Percentiles rank a stretch among this genome's conserved stretches.
Conservation (phyloP, 768 basidiomycete species). For the Boletus coccyginus region DNA sequence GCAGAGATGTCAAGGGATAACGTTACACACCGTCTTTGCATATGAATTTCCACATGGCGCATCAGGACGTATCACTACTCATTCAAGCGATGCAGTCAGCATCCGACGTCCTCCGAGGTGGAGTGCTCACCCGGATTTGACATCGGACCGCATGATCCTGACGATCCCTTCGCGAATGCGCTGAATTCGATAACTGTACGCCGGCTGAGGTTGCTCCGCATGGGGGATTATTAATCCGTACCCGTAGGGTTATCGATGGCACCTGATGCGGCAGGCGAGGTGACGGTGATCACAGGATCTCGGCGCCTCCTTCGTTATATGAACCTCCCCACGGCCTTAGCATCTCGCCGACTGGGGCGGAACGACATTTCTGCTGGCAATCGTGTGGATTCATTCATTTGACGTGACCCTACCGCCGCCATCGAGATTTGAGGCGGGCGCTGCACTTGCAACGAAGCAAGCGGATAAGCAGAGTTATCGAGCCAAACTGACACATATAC, state of each 20-base stretch:
- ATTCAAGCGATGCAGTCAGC: conserved; percentile 16
- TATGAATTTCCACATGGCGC: conserved; percentile 19
- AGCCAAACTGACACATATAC: conserved; percentile 8
- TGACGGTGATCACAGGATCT: conserved; percentile 17
- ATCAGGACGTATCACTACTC: conserved; percentile 22
- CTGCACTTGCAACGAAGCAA: conserved; percentile 23
- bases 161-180: conserved; percentile 32
- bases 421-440: conserved; percentile 21
- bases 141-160: conserved; percentile 29
- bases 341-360: conserved; percentile 26
- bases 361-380: conserved; percentile 16
- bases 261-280: conserved; percentile 13
- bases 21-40: conserved; percentile 6
- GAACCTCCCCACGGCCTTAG: conserved; percentile 9
- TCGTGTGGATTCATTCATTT: conserved; percentile 23
- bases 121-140: neutral
- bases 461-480: neutral
- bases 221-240: conserved; percentile 26
- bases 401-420: neutral
- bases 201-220: conserved; percentile 16
- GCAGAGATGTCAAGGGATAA: conserved; percentile 12
- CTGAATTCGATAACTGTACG: conserved; percentile 16
- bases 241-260: conserved; percentile 22
- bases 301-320: conserved; percentile 5
- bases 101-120: conserved; percentile 28